phyloP scores from a whole-genome alignment of 169 alveolate species.

The Plasmodium sp. region DNA sequence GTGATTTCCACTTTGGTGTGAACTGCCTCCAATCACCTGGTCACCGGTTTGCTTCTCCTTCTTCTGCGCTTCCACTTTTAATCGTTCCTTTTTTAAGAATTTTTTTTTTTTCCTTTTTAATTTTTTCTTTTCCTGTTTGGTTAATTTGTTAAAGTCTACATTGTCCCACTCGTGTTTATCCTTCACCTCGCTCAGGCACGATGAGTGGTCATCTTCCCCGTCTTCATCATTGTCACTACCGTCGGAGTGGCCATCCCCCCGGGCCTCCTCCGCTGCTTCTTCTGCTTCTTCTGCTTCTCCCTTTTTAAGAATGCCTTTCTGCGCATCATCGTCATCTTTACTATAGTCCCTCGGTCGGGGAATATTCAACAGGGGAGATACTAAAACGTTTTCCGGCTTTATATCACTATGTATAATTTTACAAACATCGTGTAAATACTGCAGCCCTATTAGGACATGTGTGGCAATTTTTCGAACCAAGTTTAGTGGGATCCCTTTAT shows the following conservation, averaged over 20 bases:
- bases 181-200: slow-evolving; percentile 7
- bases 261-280: not conserved
- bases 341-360: slow-evolving; percentile 28
- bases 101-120: slow-evolving; percentile 46
- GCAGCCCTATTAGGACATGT: slow-evolving; percentile 97
- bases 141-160: slow-evolving; percentile 27
- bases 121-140: slow-evolving; percentile 34
- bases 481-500: slow-evolving; percentile 96
- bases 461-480: slow-evolving; percentile 95
- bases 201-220: slow-evolving; percentile 35
- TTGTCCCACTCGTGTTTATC: slow-evolving; percentile 21
- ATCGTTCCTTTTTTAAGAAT: slow-evolving; percentile 31
- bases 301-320: not conserved
- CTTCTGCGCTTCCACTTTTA: slow-evolving; percentile 14
- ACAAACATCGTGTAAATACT: slow-evolving; percentile 96
- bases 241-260: not conserved
- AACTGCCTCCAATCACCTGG: not conserved
- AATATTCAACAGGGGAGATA: slow-evolving; percentile 75
- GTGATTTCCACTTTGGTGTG: not conserved
- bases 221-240: not conserved
- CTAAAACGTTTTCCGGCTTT: slow-evolving; percentile 98
- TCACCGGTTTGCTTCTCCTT: not conserved
- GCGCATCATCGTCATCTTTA: not conserved
- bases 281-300: not conserved
- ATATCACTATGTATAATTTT: slow-evolving; percentile 99